A percentile compares a stretch with the other conserved stretches of the same genome.
These are phyloP conservation scores for Curvularia lunata DNA, from an alignment of 2,329 filamentous ascomycete genomes.

Conservation along the genomic window DNA sequence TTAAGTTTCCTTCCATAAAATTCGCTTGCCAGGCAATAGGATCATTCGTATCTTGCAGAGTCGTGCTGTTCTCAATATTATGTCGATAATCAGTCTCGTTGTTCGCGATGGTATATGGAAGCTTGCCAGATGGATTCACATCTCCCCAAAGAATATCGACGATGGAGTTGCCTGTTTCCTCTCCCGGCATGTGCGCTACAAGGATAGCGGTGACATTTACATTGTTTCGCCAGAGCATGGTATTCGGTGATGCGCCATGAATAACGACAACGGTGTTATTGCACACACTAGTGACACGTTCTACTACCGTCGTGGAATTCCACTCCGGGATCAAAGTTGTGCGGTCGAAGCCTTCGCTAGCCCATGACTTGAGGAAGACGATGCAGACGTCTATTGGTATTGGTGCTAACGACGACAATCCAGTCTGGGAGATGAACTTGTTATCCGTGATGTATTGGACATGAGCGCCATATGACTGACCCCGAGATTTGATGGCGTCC, in stretches of 20 bases:
- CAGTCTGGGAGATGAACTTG: slow-evolving; percentile 37
- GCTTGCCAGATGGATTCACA: slow-evolving; percentile 75
- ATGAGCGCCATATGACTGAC: slow-evolving; percentile 38
- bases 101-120: slow-evolving; percentile 86
- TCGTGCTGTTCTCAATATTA: no score
- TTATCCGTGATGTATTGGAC: slow-evolving; percentile 58
- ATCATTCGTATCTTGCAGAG: slow-evolving; percentile 19
- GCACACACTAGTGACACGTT: slow-evolving; percentile 53
- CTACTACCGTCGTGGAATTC: slow-evolving; percentile 50
- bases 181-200: slow-evolving; percentile 49
- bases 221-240: slow-evolving; percentile 50
- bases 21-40: slow-evolving; percentile 55
- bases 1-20: slow-evolving; percentile 60
- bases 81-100: slow-evolving; percentile 67
- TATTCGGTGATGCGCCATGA: slow-evolving; percentile 49
- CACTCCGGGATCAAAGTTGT: slow-evolving; percentile 50
- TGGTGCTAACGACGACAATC: slow-evolving; percentile 37
- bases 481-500: slow-evolving; percentile 48
- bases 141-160: slow-evolving; percentile 69
- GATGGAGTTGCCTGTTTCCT: slow-evolving; percentile 50
- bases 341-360: slow-evolving; percentile 54
- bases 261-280: slow-evolving; percentile 59
- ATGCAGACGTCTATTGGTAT: slow-evolving; percentile 55
- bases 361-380: slow-evolving; percentile 64
- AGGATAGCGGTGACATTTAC: slow-evolving; percentile 52